Conservation (phyloP, 495 filamentous ascomycete genomes). For the Astrocystis sublimbata region DNA sequence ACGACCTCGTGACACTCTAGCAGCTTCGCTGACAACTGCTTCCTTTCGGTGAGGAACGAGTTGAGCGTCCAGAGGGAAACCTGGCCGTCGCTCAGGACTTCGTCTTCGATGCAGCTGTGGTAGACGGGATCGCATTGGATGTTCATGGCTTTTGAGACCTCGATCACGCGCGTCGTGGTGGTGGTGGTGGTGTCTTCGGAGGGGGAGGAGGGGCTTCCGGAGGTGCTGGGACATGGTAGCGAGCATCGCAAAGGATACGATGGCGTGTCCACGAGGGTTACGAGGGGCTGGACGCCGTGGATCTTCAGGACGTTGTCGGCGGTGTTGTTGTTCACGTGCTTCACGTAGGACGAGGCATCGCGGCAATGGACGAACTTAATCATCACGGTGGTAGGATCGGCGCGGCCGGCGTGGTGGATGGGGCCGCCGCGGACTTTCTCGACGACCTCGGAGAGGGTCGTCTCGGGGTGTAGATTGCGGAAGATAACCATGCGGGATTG, state of each 20-base stretch:
- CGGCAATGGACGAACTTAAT: not conserved
- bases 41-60: not conserved
- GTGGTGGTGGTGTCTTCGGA: no score
- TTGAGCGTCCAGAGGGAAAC: not conserved
- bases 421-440: slow-evolving; percentile 5
- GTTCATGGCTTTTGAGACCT: no score
- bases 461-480: not conserved
- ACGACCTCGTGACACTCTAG: not conserved
- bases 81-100: not conserved
- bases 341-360: not conserved
- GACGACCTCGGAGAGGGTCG: not conserved
- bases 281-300: not conserved
- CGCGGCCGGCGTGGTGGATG: not conserved
- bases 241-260: not conserved
- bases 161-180: no score
- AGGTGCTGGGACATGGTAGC: no score
- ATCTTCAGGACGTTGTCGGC: not conserved
- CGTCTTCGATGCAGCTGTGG: no score
- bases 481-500: slow-evolving; percentile 7
- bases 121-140: no score
- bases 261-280: not conserved
- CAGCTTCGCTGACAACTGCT: not conserved
- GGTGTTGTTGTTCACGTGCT: not conserved
- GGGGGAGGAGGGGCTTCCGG: no score
- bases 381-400: not conserved